These are phyloP conservation scores for Castanopsis chinensis DNA, from an alignment of 306 rosid species.

Conservation along the genomic window DNA sequence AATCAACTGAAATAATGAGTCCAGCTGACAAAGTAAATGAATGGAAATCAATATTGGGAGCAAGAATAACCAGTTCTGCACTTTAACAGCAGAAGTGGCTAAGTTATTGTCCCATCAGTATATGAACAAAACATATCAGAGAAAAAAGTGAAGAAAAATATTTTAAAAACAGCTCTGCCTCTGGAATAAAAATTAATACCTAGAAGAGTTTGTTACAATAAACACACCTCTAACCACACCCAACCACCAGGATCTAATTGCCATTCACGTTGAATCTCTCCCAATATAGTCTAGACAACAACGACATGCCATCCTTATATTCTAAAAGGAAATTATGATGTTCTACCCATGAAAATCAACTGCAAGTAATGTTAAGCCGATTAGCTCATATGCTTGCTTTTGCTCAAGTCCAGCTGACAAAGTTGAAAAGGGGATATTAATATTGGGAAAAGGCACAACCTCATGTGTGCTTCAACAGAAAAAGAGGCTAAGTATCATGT, in stretches of 20 bases:
- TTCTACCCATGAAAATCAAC: constrained; percentile 37
- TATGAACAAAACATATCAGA: neutral
- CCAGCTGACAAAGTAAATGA: constrained; percentile 63
- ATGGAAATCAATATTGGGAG: constrained; percentile 46
- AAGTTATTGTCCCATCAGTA: constrained; percentile 37
- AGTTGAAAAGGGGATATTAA: too few species aligned
- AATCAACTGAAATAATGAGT: constrained; percentile 38
- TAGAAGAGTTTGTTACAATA: neutral
- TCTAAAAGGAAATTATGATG: constrained; percentile 1
- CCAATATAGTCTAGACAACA: neutral
- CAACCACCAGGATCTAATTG: neutral
- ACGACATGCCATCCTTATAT: neutral
- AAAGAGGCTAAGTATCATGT: too few species aligned
- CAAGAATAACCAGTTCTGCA: constrained; percentile 35
- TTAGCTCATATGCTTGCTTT: too few species aligned
- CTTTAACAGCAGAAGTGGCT: constrained; percentile 22
- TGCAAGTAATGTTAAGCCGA: neutral
- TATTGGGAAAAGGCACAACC: too few species aligned
- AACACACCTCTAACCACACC: neutral
- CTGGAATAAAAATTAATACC: neutral
- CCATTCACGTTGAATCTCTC: neutral
- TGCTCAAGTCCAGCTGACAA: too few species aligned
- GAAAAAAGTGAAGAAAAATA: neutral
- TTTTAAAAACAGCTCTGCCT: neutral
- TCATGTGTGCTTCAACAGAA: too few species aligned